Base-by-base conservation (phyloP, 2,329 filamentous ascomycete genomes). In the Thelonectria discophora region DNA sequence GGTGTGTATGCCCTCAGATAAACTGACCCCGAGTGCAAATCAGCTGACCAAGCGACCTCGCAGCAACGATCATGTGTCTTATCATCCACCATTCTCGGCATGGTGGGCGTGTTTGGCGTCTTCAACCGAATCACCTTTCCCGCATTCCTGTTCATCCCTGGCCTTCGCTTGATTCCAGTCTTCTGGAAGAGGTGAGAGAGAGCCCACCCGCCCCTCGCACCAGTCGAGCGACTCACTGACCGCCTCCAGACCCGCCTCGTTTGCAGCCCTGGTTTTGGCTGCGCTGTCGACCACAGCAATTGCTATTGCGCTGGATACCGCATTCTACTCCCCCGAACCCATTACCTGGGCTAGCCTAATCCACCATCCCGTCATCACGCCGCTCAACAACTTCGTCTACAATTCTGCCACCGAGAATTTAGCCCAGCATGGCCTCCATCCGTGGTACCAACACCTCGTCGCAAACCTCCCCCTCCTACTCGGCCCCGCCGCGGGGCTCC, bases 81-180 rank as follows among this genome's bases (percentile, higher is more conserved):
- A 69, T 89, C 93, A 18, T 93, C 91, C 60, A 85, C 87, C 42
- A 83, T 95, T 43, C 86, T 99, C 42, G 93, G 93, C 30, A 88
- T 94, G 63, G 87, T 97, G 56, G 84, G 87, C 54, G 90, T 97
- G 13, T 91, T 95, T 72, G 95, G 95, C 51, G 81, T 94, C 60
- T 99, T 99, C 79, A 99, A 98, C 78, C 88, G 95, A 67, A 97
- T 98, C 72, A 99, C 95, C 10, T 98, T 98, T 76, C 94, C 94
- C 47, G 94, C 94, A 13, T 99, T 97, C 76, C 79, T 99, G 64
- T 76, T 97, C 60, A 87, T 97, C 74, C 94, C 95, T 55, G 90
- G 90, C 37, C 80, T 97, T 74, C 89, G 89, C 73, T 83, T 99
- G 73, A 81, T 98, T 75, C 93, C 93, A 67, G 91, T 97, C 80